Evolutionary conservation across 1,284 basidiomycete species (phyloP).

Genomic region (Salmacisia buchloeana): DNA sequence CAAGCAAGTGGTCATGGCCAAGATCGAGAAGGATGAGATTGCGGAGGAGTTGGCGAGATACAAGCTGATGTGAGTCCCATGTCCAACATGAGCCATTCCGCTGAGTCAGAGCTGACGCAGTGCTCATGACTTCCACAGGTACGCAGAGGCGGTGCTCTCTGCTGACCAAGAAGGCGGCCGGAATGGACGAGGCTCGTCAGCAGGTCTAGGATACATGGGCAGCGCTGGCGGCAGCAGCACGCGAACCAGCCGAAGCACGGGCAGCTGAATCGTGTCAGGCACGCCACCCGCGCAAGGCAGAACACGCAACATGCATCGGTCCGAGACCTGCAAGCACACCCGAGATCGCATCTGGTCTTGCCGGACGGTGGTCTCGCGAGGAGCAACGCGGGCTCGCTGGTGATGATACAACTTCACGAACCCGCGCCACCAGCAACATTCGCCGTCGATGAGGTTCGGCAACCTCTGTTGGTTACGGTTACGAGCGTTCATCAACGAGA

Average conservation of each 20-base stretch:
- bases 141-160: slow-evolving; percentile 32
- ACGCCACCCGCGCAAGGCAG: no score
- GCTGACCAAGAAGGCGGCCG: slow-evolving; percentile 3
- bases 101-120: neutral
- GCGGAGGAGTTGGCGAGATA: slow-evolving; percentile 45
- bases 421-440: no score
- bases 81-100: neutral
- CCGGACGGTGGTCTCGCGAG: no score
- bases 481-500: no score
- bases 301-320: no score
- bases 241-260: neutral
- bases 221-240: slow-evolving; percentile 4
- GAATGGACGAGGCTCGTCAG: neutral
- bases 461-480: no score
- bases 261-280: neutral
- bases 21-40: slow-evolving; percentile 47
- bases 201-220: neutral
- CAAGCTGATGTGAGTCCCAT: slow-evolving; percentile 38
- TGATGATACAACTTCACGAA: no score
- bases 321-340: no score
- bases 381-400: no score
- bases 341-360: no score
- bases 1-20: slow-evolving; percentile 20
- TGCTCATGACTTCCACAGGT: slow-evolving; percentile 11
- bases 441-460: no score